Evolutionary conservation across 441 rosid genomes (phyloP).

Genomic region (Pelargonium citronellum): DNA sequence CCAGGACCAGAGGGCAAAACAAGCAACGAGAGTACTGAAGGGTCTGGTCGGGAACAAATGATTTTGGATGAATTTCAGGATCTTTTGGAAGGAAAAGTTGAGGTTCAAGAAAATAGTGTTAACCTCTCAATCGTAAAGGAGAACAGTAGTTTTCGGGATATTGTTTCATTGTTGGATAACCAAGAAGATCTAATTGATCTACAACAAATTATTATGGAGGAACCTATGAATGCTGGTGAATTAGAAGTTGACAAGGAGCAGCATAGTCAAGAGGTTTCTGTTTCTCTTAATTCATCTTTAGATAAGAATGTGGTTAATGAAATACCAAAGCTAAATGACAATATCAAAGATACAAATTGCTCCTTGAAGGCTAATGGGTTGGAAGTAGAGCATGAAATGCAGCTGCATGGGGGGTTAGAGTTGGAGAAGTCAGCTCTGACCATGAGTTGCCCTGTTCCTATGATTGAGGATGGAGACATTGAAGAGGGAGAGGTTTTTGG

Average conservation of each 20-base stretch:
- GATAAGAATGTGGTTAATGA: constrained; percentile 19
- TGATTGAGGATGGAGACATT: constrained; percentile 40
- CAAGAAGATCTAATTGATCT: constrained; percentile 26
- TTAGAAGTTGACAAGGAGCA: constrained; percentile 26
- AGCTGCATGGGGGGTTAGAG: constrained; percentile 29
- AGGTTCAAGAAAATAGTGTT: constrained; percentile 26
- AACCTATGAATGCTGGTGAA: constrained; percentile 18
- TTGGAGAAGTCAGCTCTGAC: constrained; percentile 26
- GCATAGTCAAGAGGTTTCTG: constrained; percentile 22
- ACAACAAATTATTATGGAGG: constrained; percentile 24
- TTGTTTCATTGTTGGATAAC: constrained; percentile 23
- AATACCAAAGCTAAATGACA: constrained; percentile 26
- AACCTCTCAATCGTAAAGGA: constrained; percentile 21
- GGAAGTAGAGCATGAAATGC: constrained; percentile 28
- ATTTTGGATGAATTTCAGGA: constrained; percentile 46
- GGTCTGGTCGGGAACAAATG: constrained; percentile 28
- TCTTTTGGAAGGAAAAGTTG: constrained; percentile 35
- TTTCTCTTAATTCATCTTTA: constrained; percentile 16
- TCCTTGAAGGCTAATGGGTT: constrained; percentile 16
- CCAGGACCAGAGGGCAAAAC: constrained; percentile 17
- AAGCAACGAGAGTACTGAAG: constrained; percentile 23
- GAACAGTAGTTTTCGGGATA: constrained; percentile 25
- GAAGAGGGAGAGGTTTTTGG: constrained; percentile 74
- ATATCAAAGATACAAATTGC: constrained; percentile 14
- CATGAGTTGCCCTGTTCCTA: constrained; percentile 18